These are phyloP conservation scores for Suillus subaureus DNA, from an alignment of 768 basidiomycete genomes.

Conservation along the genomic window DNA sequence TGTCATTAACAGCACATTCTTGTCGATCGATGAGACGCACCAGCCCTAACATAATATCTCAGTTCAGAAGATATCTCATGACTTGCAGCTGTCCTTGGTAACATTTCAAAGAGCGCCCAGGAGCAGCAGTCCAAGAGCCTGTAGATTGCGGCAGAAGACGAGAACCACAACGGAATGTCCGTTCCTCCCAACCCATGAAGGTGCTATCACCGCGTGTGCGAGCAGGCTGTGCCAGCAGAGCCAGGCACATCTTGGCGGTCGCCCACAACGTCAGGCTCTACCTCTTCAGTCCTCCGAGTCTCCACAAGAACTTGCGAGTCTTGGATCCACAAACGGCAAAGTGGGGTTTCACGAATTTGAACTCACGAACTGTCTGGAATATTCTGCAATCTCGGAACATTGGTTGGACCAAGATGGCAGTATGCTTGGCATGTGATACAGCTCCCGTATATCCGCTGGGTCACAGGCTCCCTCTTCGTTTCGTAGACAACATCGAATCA, in stretches of 20 bases:
- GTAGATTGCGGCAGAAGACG: too few relatives aligned
- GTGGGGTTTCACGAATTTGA: conserved; percentile 95
- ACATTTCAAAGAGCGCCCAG: too few relatives aligned
- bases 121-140: too few relatives aligned
- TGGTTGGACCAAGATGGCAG: conserved; percentile 91
- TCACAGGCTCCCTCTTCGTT: not conserved
- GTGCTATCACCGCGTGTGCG: too few relatives aligned
- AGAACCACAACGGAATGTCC: too few relatives aligned
- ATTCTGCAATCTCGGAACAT: conserved; percentile 91
- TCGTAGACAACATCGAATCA: conserved; percentile 72
- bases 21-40: not conserved
- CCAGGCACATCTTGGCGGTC: conserved; percentile 45
- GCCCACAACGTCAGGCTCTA: conserved; percentile 69
- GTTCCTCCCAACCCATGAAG: too few relatives aligned
- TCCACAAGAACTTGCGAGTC: conserved; percentile 90
- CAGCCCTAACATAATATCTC: conserved; percentile 77
- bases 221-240: conserved; percentile 22
- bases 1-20: not conserved
- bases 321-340: conserved; percentile 74
- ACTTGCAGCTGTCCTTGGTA: too few relatives aligned
- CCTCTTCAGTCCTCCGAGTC: conserved; percentile 75
- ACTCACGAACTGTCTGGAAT: conserved; percentile 96
- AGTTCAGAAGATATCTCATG: too few relatives aligned
- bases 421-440: conserved; percentile 58
- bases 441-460: not conserved